Evolutionary conservation across 345 rosid species (phyloP).

Genomic region (Lepidium sativum): DNA sequence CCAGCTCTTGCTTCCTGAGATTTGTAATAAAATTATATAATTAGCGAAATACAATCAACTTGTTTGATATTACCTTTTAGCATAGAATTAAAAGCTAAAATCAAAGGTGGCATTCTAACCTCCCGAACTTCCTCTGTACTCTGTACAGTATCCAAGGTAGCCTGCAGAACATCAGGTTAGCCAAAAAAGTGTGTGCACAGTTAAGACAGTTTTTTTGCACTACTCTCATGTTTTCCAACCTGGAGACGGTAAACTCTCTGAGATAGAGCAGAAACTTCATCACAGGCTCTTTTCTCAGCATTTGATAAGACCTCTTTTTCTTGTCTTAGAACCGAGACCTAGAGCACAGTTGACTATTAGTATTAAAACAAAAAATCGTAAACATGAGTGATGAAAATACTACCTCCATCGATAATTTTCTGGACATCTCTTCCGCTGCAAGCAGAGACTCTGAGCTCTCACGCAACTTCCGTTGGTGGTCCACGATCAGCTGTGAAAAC

Average conservation of each 20-base stretch:
- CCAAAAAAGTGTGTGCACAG: background rate
- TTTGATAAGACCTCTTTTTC: conserved; percentile 72
- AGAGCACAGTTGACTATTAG: conserved; percentile 14
- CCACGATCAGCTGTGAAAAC: conserved; percentile 70
- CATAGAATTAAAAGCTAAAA: background rate
- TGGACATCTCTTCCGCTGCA: conserved; percentile 65
- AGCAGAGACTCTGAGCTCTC: conserved; percentile 67
- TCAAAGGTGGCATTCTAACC: conserved; percentile 35
- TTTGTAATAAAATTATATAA: background rate
- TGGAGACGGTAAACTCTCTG: conserved; percentile 78
- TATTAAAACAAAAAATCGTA: background rate
- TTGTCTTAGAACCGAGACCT: conserved; percentile 67
- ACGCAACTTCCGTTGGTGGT: conserved; percentile 71
- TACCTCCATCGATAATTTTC: conserved; percentile 87
- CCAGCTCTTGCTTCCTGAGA: conserved; percentile 70
- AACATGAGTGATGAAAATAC: background rate
- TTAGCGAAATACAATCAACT: background rate
- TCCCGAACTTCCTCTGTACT: conserved; percentile 84
- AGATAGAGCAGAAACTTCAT: conserved; percentile 77
- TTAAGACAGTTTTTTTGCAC: background rate
- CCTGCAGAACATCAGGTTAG: conserved; percentile 44
- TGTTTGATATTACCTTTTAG: background rate
- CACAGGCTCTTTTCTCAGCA: conserved; percentile 87
- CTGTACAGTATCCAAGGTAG: conserved; percentile 80
- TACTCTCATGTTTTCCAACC: conserved; percentile 33